phyloP scores from a whole-genome alignment of 2,329 filamentous ascomycete species.

The Cadophora sp. region DNA sequence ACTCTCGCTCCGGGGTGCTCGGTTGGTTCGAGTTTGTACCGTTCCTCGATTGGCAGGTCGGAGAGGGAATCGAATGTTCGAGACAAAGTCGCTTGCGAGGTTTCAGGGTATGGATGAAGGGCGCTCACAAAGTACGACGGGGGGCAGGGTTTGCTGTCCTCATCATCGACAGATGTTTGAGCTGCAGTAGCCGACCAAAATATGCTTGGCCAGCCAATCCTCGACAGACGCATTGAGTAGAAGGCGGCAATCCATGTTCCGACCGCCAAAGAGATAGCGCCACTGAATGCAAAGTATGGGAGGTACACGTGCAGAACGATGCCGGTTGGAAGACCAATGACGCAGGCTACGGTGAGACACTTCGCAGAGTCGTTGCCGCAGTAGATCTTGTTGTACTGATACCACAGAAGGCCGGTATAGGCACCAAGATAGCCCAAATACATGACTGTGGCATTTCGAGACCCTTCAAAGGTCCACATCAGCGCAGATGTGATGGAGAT shows the following conservation, averaged over 20 bases:
- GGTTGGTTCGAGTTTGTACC: slow-evolving; percentile 24
- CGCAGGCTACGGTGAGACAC: slow-evolving; percentile 53
- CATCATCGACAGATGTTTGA: slow-evolving; percentile 39
- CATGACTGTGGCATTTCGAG: slow-evolving; percentile 51
- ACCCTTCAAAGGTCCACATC: slow-evolving; percentile 58
- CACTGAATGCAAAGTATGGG: slow-evolving; percentile 51
- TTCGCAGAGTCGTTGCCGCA: slow-evolving; percentile 55
- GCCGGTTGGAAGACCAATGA: slow-evolving; percentile 54
- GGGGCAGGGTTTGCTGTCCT: not conserved
- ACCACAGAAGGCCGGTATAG: slow-evolving; percentile 47
- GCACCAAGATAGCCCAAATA: slow-evolving; percentile 48
- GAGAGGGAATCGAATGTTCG: slow-evolving; percentile 46
- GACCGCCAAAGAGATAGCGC: slow-evolving; percentile 54
- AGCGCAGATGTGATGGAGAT: slow-evolving; percentile 48
- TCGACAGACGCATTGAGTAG: slow-evolving; percentile 20
- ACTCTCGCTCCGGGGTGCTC: slow-evolving; percentile 25
- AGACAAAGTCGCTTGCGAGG: slow-evolving; percentile 28
- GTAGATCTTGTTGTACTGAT: slow-evolving; percentile 60
- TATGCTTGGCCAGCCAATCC: slow-evolving; percentile 44
- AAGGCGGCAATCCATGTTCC: slow-evolving; percentile 60
- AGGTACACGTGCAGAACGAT: slow-evolving; percentile 50
- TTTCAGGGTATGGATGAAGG: slow-evolving; percentile 26
- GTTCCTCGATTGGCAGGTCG: slow-evolving; percentile 34
- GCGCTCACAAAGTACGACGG: slow-evolving; percentile 52
- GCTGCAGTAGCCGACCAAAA: slow-evolving; percentile 33